Conservation (phyloP, 192 early-diverging fungal genomes). For the Coemansia sp. region DNA sequence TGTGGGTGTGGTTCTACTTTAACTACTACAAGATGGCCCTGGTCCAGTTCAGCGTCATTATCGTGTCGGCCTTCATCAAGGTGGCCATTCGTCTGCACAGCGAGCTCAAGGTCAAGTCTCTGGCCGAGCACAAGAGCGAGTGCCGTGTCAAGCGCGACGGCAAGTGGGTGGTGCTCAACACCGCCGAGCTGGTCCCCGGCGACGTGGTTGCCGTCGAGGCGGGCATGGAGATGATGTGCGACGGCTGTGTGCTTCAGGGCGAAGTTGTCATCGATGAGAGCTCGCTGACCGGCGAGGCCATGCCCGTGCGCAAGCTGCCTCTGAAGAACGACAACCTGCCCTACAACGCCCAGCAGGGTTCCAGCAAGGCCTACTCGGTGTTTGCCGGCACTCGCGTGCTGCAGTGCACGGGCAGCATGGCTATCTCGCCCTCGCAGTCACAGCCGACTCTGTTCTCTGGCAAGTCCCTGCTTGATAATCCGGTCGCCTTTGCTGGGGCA, state of each 20-base stretch:
- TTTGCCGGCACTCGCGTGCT: constrained; percentile 66
- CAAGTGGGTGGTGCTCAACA: constrained; percentile 53
- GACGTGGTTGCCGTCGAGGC: constrained; percentile 55
- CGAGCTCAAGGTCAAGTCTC: constrained; percentile 55
- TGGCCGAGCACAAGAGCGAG: constrained; percentile 54
- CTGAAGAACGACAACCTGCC: constrained; percentile 53
- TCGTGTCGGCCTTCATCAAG: constrained; percentile 58
- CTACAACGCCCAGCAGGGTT: constrained; percentile 29
- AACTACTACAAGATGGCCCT: constrained; percentile 61
- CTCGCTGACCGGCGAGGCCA: constrained; percentile 74
- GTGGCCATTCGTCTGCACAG: constrained; percentile 52
- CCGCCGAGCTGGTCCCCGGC: constrained; percentile 64
- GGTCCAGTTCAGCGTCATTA: constrained; percentile 56
- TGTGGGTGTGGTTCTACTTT: constrained; percentile 69
- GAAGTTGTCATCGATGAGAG: constrained; percentile 72
- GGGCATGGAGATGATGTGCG: constrained; percentile 57
- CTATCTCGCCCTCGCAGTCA: not conserved
- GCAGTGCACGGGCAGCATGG: constrained; percentile 45
- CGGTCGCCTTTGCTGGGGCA: too few species aligned
- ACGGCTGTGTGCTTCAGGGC: constrained; percentile 65
- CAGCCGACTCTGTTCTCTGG: constrained; percentile 4
- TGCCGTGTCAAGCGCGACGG: constrained; percentile 58
- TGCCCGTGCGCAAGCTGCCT: constrained; percentile 74
- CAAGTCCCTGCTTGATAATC: not conserved
- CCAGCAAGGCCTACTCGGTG: constrained; percentile 57